Base-by-base conservation (phyloP, 208 protist species). In the Acanthamoeba culbertsoni region DNA sequence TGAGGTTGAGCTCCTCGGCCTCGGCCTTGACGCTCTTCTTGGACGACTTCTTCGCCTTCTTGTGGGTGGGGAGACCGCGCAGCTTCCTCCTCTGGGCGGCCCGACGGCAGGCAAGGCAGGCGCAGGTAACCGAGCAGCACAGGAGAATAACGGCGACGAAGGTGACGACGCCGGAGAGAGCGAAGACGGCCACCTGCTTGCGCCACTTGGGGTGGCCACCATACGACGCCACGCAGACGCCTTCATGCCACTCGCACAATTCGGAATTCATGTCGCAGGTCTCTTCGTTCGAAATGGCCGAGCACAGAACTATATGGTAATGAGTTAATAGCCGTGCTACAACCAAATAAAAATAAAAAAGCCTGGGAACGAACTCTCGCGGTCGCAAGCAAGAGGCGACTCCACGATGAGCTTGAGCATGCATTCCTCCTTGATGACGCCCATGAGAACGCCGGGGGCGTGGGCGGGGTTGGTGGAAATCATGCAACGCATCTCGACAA, bases 1-100 rank as follows among this genome's bases (percentile, higher is more conserved):
- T 75, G 65, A 75, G 65, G 65, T 23, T 75, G 35, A 75, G 28
- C 65, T 75, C 65, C 65, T 75, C 65, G 35, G 28, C 65, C 20
- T 31, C 16, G 18, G 28, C 35, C 35, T 75, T 63, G 14, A 5
- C 55, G 55, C 23, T 20, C 65, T 75, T 75, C 35, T 75, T 75
- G 48, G 48, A 8, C 12, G 48, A 8, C 65, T 75, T 75, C 35
- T 23, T 43, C 14, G 33, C 62, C 62, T 71, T 71, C 65, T 75
- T 75, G 65, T 75, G 33, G 37, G 65, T 75, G 65, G 65, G 65
- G n/a, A 75, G 65, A 37, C 62, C 42, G 62, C 65, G 65, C 65
- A 75, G 65, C 10, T 75, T 16, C 65, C 65, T 75, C 12, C 37
- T 8, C 35, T n/a, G 28, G 20, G n/a, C 65, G 65, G 37, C 65